Evolutionary conservation across 495 filamentous ascomycete genomes (phyloP).

Genomic region (Talaromyces borbonicus): DNA sequence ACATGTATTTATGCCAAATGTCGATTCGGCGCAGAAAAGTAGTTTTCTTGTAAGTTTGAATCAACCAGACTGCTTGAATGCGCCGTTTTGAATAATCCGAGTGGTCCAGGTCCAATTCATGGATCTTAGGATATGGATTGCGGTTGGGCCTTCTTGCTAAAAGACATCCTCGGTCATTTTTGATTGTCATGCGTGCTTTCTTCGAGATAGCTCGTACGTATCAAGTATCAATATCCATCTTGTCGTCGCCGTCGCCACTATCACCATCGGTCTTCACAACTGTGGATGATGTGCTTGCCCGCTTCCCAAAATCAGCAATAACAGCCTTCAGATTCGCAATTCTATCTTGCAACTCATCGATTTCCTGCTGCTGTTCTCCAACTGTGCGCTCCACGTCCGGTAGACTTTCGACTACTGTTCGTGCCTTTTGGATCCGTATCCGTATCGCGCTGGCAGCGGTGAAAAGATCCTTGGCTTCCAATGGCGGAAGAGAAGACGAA

Average conservation of each 20-base stretch:
- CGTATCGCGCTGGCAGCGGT: slow-evolving; percentile 63
- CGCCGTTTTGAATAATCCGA: no score
- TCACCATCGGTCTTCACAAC: no score
- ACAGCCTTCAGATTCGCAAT: slow-evolving; percentile 50
- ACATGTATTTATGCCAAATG: no score
- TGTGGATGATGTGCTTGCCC: slow-evolving; percentile 13
- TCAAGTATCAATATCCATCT: slow-evolving; percentile 3
- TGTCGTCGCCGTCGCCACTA: slow-evolving; percentile 3
- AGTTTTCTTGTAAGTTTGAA: no score
- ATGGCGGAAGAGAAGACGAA: slow-evolving; percentile 22
- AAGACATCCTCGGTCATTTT: no score
- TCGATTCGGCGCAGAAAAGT: no score
- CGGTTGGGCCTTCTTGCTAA: no score
- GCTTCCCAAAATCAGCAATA: slow-evolving; percentile 33
- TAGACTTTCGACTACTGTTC: slow-evolving; percentile 53
- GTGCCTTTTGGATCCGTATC: slow-evolving; percentile 71
- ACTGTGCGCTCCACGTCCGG: slow-evolving; percentile 66
- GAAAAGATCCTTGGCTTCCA: slow-evolving; percentile 70
- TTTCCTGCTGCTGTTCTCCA: slow-evolving; percentile 73
- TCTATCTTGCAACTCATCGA: slow-evolving; percentile 59
- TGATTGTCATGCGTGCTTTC: no score
- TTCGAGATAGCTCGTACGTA: not conserved
- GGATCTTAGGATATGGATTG: no score
- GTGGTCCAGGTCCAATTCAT: no score
- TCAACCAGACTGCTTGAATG: no score